Conservation (phyloP, 2,329 filamentous ascomycete genomes). For the Diaporthe citrichinensis region DNA sequence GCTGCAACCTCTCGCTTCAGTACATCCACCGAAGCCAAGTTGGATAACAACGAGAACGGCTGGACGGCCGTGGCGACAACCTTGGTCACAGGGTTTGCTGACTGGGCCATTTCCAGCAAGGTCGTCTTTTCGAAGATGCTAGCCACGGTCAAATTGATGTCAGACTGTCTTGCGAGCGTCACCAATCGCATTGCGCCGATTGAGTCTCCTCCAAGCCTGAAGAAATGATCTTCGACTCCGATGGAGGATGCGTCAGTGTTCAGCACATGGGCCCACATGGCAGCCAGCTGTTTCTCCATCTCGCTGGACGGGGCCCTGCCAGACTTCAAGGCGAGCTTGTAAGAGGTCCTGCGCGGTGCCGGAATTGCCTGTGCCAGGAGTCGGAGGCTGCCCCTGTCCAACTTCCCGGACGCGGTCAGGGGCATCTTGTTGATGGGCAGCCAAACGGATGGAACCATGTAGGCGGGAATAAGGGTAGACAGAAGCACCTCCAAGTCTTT, state of each 20-base stretch:
- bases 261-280: conserved; percentile 48
- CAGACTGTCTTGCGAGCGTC: conserved; percentile 56
- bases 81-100: background rate
- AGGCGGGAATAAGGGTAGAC: background rate
- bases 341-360: background rate
- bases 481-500: conserved; percentile 4
- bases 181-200: conserved; percentile 66
- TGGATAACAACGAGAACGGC: background rate
- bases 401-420: conserved; percentile 48
- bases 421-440: conserved; percentile 46
- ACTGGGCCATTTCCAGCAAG: background rate
- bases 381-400: background rate
- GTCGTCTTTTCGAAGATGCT: conserved; percentile 61
- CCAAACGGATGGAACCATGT: conserved; percentile 43
- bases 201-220: conserved; percentile 65
- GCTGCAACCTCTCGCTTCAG: background rate
- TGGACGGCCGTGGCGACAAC: background rate
- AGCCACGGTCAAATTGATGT: conserved; percentile 59
- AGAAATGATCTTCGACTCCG: conserved; percentile 59
- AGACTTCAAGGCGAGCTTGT: conserved; percentile 16
- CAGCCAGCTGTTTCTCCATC: conserved; percentile 55
- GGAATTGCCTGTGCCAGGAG: background rate
- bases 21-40: background rate
- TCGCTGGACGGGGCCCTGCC: conserved; percentile 53
- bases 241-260: conserved; percentile 44